These are phyloP conservation scores for Solanum clarkiae DNA, from an alignment of 257 asterid genomes.

Conservation along the genomic window DNA sequence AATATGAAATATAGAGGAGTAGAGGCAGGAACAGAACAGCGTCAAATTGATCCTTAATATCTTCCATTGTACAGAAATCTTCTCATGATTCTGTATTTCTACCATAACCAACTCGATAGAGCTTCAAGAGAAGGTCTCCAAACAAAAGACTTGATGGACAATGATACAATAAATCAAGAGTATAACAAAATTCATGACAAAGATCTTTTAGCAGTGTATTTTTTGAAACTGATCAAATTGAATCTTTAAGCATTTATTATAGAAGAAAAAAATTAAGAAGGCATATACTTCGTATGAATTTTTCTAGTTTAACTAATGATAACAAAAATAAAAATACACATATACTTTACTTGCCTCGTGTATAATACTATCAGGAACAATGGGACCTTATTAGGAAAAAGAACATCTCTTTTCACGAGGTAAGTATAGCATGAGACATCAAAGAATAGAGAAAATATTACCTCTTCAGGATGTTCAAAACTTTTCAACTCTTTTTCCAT, in stretches of 20 bases:
- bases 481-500: conserved; percentile 72
- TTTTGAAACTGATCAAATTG: not conserved
- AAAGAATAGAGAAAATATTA: conserved; percentile 13
- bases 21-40: not conserved
- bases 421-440: not conserved
- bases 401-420: not conserved
- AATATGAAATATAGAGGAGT: not conserved
- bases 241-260: not conserved
- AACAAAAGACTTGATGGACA: not conserved
- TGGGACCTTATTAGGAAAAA: not conserved
- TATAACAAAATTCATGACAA: not conserved
- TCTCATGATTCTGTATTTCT: not conserved
- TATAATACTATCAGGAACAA: not conserved
- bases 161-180: not conserved
- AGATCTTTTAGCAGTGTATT: not conserved
- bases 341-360: not conserved
- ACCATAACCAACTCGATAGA: not conserved
- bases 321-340: not conserved
- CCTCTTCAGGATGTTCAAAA: conserved; percentile 74
- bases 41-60: not conserved
- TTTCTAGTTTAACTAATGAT: not conserved
- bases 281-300: not conserved
- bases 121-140: not conserved
- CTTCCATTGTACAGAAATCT: not conserved
- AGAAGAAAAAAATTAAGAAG: not conserved